Conservation (phyloP, 2,329 filamentous ascomycete species). For the Trichoderma oligosporum region DNA sequence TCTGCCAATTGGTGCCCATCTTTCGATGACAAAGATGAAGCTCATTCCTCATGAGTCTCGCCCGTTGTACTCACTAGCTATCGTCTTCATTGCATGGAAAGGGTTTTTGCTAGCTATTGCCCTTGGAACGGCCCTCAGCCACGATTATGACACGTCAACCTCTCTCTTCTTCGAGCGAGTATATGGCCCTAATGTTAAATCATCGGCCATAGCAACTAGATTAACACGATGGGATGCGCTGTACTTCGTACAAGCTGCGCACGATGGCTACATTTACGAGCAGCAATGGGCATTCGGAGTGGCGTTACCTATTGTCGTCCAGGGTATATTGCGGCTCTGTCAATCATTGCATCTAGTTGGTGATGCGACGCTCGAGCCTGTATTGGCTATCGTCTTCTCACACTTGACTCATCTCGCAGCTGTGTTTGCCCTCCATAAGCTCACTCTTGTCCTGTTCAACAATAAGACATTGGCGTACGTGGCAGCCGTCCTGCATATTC, state of each 20-base stretch:
- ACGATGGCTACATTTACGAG: constrained; percentile 66
- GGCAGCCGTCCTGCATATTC: constrained; percentile 69
- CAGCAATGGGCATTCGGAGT: constrained; percentile 81
- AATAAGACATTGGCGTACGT: constrained; percentile 59
- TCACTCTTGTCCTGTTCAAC: constrained; percentile 56
- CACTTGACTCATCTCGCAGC: constrained; percentile 74
- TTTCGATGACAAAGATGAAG: not conserved
- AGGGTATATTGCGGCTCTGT: constrained; percentile 32
- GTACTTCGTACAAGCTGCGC: constrained; percentile 64
- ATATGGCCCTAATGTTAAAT: constrained; percentile 32
- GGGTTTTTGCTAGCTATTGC: constrained; percentile 60
- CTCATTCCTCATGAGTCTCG: constrained; percentile 4
- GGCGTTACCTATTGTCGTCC: constrained; percentile 44
- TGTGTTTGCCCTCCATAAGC: constrained; percentile 65
- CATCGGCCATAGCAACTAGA: constrained; percentile 49
- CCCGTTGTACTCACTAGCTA: constrained; percentile 28
- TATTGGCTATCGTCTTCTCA: constrained; percentile 63
- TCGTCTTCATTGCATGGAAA: constrained; percentile 64
- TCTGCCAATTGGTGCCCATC: not conserved
- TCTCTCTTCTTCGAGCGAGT: constrained; percentile 42
- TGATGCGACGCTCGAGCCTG: constrained; percentile 33
- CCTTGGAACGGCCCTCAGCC: constrained; percentile 47
- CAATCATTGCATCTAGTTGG: constrained; percentile 25
- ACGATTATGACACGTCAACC: constrained; percentile 77
- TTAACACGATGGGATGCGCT: constrained; percentile 78